Base-by-base conservation (phyloP, 2,329 filamentous ascomycete species). In the Graphilbum fragrans region DNA sequence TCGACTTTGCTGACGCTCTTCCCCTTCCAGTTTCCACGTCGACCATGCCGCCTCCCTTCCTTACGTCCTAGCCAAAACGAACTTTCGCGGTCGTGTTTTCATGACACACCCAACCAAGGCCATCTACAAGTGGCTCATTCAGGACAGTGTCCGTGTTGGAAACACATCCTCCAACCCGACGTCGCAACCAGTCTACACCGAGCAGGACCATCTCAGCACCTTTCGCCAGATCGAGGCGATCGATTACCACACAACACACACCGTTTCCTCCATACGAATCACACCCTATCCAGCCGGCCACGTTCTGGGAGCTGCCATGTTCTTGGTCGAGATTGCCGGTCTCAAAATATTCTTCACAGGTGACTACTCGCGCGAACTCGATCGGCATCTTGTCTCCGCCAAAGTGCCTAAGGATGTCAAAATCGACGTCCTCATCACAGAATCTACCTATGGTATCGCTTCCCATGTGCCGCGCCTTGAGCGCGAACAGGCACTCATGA, bases 31-130 rank as follows among this genome's bases (percentile, higher is more conserved):
- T 82, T 98, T 98, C 58, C 92, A 98, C 61, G 74, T 96, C 58
- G 92, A 98, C 57, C 92, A 98, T 66, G 92, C 92, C n/a, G 90
- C 90, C 16, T 94, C 90, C n/a, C 69, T 98, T 37, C 92, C 92
- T 35, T 98, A 96, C 59, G 92, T 98, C 45, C 74, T 98, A 49
- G 85, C 90, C 49, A 98, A 98, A 67, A 96, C 92, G 31, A 95
- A 95, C 61, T 98, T 98, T 68, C 82, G 84, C 50, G 92, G 92
- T 38, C 80, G 88, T 19, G 90, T 96, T 46, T 96, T 95, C 67
- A 98, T 96, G 90, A 98, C 92, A 39, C 92, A 98, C 67, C 87
- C 92, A 2, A 98, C 92, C 37, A 96, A 98, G 62, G 92, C 92
- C 53, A 98, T 98, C 58, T 98, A 98, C 74, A 96, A 96, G 65